Percentiles rank a stretch among this genome's conserved stretches.
Evolutionary conservation across 768 basidiomycete genomes (phyloP).

Genomic region (Tephrocybe sp.): DNA sequence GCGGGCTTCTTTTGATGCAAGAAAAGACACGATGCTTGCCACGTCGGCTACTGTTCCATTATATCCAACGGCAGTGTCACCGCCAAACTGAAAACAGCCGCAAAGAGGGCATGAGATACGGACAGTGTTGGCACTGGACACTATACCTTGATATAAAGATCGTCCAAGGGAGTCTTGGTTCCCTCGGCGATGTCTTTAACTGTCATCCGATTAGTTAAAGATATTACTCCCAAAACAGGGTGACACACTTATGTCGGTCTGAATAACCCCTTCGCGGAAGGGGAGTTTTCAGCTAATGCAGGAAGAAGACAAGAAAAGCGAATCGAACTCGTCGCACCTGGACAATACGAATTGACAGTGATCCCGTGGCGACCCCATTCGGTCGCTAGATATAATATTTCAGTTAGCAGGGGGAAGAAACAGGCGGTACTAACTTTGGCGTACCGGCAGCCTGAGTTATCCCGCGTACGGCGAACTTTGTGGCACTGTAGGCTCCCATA

Average conservation of each 20-base stretch:
- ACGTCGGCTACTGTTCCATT: conserved; percentile 30
- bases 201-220: neutral
- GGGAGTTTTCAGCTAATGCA: no score
- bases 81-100: neutral
- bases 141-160: conserved; percentile 8
- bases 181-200: conserved; percentile 11
- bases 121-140: neutral
- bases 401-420: neutral
- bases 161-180: neutral
- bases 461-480: conserved; percentile 41
- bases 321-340: conserved; percentile 7
- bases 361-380: conserved; percentile 21
- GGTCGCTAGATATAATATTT: conserved; percentile 8
- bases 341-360: conserved; percentile 25
- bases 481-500: conserved; percentile 29
- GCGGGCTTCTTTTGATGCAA: conserved; percentile 32
- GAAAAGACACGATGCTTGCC: conserved; percentile 36
- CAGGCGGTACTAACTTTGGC: neutral
- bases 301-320: neutral
- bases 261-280: conserved; percentile 20
- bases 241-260: conserved; percentile 16
- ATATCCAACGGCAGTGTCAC: conserved; percentile 9
- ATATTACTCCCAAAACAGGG: no score
- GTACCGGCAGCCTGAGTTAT: conserved; percentile 33
- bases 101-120: neutral